phyloP scores from a whole-genome alignment of 2,329 filamentous ascomycete species.

The Claviceps humidiphila region DNA sequence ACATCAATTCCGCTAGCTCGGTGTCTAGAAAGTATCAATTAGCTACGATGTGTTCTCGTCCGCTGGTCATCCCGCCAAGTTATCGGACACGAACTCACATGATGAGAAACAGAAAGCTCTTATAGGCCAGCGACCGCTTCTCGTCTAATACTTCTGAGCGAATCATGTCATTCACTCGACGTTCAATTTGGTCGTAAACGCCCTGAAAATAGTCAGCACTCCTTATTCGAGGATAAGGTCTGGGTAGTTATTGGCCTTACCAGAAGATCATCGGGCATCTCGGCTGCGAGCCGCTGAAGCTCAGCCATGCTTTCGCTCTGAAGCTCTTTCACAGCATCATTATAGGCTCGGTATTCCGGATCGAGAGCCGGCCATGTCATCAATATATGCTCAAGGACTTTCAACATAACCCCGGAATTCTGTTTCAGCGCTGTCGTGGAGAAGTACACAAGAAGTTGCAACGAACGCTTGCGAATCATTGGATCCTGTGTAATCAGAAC shows the following conservation, averaged over 20 bases:
- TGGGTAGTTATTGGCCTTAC: conserved; percentile 25
- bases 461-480: conserved; percentile 64
- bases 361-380: conserved; percentile 66
- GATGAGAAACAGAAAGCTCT: conserved; percentile 86
- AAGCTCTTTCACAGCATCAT: conserved; percentile 80
- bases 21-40: conserved; percentile 39
- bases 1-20: conserved; percentile 65
- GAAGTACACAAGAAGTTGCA: conserved; percentile 74
- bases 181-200: conserved; percentile 78
- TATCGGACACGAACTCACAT: conserved; percentile 37
- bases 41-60: neutral
- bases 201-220: conserved; percentile 28
- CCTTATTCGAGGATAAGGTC: neutral
- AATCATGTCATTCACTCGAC: conserved; percentile 69
- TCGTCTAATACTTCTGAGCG: conserved; percentile 62
- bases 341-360: conserved; percentile 59
- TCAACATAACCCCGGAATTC: conserved; percentile 70
- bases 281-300: conserved; percentile 73
- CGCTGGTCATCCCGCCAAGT: neutral
- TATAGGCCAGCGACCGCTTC: conserved; percentile 73
- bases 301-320: conserved; percentile 77
- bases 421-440: conserved; percentile 69
- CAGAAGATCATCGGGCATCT: conserved; percentile 83
- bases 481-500: conserved; percentile 46
- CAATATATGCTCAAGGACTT: conserved; percentile 81